Conservation (phyloP, 768 basidiomycete species). For the Tylopilus vinaceipallidus region DNA sequence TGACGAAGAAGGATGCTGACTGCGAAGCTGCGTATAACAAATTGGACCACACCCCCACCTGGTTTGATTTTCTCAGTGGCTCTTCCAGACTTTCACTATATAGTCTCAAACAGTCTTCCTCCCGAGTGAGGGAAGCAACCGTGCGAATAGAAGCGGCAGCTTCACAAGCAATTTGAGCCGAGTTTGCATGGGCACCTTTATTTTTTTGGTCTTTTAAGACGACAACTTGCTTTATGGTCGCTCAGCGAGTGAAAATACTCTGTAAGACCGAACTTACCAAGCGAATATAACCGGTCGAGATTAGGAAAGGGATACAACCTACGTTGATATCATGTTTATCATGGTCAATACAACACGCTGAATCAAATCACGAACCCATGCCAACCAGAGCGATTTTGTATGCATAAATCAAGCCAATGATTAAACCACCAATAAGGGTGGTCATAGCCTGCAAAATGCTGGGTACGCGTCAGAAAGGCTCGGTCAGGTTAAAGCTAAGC, state of each 20-base stretch:
- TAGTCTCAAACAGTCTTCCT: conserved; percentile 69
- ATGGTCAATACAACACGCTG: background rate
- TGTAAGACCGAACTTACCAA: conserved; percentile 43
- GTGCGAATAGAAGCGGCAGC: conserved; percentile 89
- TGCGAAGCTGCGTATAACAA: conserved; percentile 74
- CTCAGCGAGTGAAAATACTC: conserved; percentile 1
- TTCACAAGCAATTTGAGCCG: conserved; percentile 89
- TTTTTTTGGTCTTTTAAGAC: conserved; percentile 84
- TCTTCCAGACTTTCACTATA: conserved; percentile 71
- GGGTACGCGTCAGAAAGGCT: conserved; percentile 2
- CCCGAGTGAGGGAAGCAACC: conserved; percentile 84
- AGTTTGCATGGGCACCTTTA: conserved; percentile 74
- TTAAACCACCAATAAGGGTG: conserved; percentile 65
- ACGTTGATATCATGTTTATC: background rate
- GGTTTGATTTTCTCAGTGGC: conserved; percentile 67
- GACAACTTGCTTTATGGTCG: conserved; percentile 59
- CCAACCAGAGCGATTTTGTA: conserved; percentile 85
- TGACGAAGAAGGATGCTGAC: conserved; percentile 72
- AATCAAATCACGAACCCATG: conserved; percentile 37
- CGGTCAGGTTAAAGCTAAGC: conserved; percentile 19
- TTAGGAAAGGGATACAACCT: conserved; percentile 66
- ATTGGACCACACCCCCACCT: conserved; percentile 59
- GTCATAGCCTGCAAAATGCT: conserved; percentile 76
- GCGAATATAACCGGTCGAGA: conserved; percentile 80
- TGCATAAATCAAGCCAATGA: conserved; percentile 75